Base-by-base conservation (phyloP, 108 stramenopile species). In the Chaetoceros muelleri region DNA sequence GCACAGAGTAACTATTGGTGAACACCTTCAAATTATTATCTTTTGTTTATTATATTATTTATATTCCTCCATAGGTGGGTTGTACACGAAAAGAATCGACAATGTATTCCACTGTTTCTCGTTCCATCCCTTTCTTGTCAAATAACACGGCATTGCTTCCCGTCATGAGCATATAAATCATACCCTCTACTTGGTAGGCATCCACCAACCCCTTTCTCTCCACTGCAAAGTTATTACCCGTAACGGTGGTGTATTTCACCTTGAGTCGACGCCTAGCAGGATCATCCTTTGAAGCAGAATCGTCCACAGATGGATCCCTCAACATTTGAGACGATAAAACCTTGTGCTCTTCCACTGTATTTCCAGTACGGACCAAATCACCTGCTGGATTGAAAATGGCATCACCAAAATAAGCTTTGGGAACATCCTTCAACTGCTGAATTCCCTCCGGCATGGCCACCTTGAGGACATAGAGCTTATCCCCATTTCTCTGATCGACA, bases 401-500 rank as follows among this genome's bases (percentile, higher is more conserved):
- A 47, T 72, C 69, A 0, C 71, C 80, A 49, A 87, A 74, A 55
- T 62, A 81, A 0, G 52, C 45, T 51, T 81, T 83, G 17, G 64
- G 23, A 8, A 83, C 61, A 0, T 65, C 76, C 28, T 69, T 67
- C 34, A 87, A 60, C 27, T 57, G 64, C 44, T 49, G 50, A 3
- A 55, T 71, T 2, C 64, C 78, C 16, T 49, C 45, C 8, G 85
- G 85, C 21, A 87, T 58, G n/a, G 46, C 58, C 1, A 81, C 72
- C 19, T 62, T 65, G 16, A 87, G 52, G 7, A 81, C 71, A 57
- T 87, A 87, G 26, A 87, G 53, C 54, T 81, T 81, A 54, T 83
- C 82, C 16, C 85, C 85, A 64, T 87, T 83, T 19, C 85, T 61
- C 61, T 87, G 85, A 67, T 87, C 85, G 24, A 87, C 85, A 53